Percentiles rank a stretch among this genome's conserved stretches.
These are phyloP conservation scores for Dactylorhiza incarnata DNA, from an alignment of 106 monocot species.

Conservation along the genomic window DNA sequence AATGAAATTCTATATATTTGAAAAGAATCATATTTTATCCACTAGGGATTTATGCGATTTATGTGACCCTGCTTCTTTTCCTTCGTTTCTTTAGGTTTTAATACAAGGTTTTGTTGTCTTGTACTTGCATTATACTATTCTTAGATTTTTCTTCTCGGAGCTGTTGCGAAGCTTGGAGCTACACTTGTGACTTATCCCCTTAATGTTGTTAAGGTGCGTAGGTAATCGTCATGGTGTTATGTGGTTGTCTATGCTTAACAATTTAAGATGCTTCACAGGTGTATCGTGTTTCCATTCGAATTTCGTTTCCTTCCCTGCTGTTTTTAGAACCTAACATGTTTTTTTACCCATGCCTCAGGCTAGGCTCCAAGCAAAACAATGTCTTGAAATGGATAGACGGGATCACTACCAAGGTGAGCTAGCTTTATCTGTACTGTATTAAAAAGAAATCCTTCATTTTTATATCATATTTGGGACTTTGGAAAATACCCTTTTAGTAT, in stretches of 20 bases:
- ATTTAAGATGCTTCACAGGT: too few species aligned
- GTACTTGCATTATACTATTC: background rate
- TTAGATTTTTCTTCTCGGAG: slow-evolving; percentile 95
- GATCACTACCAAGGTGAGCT: slow-evolving; percentile 20
- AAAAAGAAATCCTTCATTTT: too few species aligned
- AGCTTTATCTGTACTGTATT: background rate
- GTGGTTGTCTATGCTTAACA: background rate
- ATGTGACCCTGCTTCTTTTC: background rate
- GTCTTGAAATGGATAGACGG: slow-evolving; percentile 15
- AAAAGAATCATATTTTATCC: background rate
- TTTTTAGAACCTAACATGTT: background rate
- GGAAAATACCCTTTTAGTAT: too few species aligned
- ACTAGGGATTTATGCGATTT: background rate
- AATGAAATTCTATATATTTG: background rate
- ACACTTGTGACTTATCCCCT: slow-evolving; percentile 61
- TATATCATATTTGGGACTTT: too few species aligned
- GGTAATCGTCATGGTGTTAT: background rate
- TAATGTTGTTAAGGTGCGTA: slow-evolving; percentile 57
- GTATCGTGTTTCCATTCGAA: too few species aligned
- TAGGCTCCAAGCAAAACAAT: slow-evolving; percentile 25
- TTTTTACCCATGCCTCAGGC: slow-evolving; percentile 1
- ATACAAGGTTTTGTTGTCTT: background rate
- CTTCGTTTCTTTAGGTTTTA: background rate
- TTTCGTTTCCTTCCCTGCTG: background rate
- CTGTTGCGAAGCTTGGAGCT: slow-evolving; percentile 89